These are phyloP conservation scores for Lepiota venenata DNA, from an alignment of 768 basidiomycete genomes.

Conservation along the genomic window DNA sequence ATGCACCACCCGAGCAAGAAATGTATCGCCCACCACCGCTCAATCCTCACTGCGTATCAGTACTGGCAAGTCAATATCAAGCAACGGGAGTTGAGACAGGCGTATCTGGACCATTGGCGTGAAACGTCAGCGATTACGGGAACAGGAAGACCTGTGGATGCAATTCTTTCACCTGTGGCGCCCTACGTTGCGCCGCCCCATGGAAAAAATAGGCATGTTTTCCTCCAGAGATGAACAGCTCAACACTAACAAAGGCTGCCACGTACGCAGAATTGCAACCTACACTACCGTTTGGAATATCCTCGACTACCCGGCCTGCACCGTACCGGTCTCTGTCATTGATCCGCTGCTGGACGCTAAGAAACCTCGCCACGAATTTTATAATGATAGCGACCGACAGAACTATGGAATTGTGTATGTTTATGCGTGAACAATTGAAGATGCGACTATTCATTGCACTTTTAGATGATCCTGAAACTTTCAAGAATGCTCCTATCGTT, in stretches of 20 bases:
- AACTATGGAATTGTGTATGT: constrained; percentile 56
- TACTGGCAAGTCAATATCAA: constrained; percentile 66
- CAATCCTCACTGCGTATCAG: constrained; percentile 48
- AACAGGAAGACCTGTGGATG: constrained; percentile 74
- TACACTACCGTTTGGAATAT: constrained; percentile 69
- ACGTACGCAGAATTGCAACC: constrained; percentile 32
- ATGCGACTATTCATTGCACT: not conserved
- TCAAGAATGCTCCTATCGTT: constrained; percentile 54
- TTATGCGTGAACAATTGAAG: not conserved
- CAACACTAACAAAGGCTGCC: constrained; percentile 7
- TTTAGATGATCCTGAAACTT: constrained; percentile 55
- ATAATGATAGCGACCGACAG: constrained; percentile 41
- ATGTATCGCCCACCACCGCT: constrained; percentile 23
- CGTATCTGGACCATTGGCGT: constrained; percentile 64
- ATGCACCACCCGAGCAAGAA: constrained; percentile 6
- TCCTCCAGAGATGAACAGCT: not conserved
- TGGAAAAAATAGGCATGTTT: constrained; percentile 45
- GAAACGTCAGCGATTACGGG: constrained; percentile 46
- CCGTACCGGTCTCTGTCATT: constrained; percentile 64
- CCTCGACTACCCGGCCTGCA: constrained; percentile 60
- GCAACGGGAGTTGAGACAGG: constrained; percentile 45
- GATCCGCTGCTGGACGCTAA: constrained; percentile 50
- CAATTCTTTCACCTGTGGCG: constrained; percentile 63
- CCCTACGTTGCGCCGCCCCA: constrained; percentile 63
- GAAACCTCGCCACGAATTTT: constrained; percentile 42